Evolutionary conservation across 1,284 basidiomycete genomes (phyloP), one percentile per base, ranked within the genome.

Genomic region (Malassezia pachydermatis): DNA sequence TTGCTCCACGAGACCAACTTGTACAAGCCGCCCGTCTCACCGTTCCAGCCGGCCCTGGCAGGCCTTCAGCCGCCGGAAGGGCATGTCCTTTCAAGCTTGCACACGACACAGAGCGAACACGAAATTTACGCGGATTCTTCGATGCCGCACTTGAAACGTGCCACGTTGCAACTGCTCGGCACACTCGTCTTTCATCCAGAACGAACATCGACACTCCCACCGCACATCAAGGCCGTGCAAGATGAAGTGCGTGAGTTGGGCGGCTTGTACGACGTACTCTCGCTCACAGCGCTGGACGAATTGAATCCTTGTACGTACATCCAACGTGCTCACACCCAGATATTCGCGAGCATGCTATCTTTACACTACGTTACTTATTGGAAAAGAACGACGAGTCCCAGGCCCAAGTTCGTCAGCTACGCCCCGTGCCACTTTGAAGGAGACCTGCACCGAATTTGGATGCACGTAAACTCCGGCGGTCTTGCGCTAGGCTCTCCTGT

Each of bases 291-390:
- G 29, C 42, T 67, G 16, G 66, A 69, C 43, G 62, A 67, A 49
- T 43, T 54, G 8, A 69, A 69, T 36, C 60, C 56, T 10, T 62
- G 60, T 59, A 46, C 55, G 60, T 62, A 32, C 35, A 46, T 30
- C 9, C n/a, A n/a, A 9, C 29, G 29, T 30, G 29, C n/a, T 10
- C 29, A 30, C 29, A 13, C 16, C 4, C 41, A 65, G 62, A 69
- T 35, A 67, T 69, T 50, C 59, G 65, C 14, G 66, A 69, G 33
- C 63, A 66, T 30, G 66, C 66, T 22, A 60, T 69, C 40, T 65
- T 69, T 45, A 49, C 66, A 27, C 55, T 69, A 25, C 48, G 65
- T 9, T 59, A 65, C 30, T 48, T 69, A 32, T 54, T 69, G 10
- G 60, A 55, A 7, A 45, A 45, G 20, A 69, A 69, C 39, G 25